These are phyloP conservation scores for Chamaenerion angustifolium DNA, from an alignment of 345 rosid genomes.

Conservation along the genomic window DNA sequence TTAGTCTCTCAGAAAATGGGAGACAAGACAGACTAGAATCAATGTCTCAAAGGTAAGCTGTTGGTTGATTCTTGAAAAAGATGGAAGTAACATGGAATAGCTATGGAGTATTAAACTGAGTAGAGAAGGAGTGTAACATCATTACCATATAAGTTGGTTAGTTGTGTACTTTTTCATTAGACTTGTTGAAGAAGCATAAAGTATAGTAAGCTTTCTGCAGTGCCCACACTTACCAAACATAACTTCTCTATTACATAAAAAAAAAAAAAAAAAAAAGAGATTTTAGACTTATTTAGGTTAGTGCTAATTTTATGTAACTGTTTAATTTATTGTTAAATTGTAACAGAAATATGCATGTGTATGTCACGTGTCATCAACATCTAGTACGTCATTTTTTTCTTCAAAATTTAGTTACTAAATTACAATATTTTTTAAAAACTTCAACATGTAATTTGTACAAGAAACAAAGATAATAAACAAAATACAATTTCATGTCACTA, in stretches of 20 bases:
- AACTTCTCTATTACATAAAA: neutral
- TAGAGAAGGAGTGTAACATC: conserved; percentile 4
- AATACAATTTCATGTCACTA: too few species aligned
- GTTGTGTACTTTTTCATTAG: neutral
- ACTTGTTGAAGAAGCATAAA: conserved; percentile 3
- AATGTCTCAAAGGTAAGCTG: neutral
- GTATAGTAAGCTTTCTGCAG: conserved; percentile 4
- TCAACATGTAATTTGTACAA: too few species aligned
- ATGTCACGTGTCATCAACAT: too few species aligned
- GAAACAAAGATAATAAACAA: too few species aligned
- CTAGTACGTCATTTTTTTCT: too few species aligned
- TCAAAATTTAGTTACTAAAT: too few species aligned
- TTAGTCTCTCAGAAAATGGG: neutral
- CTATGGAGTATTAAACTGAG: neutral
- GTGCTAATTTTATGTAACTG: too few species aligned
- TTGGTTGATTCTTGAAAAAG: neutral
- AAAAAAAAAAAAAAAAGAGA: too few species aligned
- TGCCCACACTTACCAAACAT: neutral
- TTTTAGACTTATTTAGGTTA: too few species aligned
- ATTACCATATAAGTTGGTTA: conserved; percentile 3
- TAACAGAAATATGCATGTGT: too few species aligned
- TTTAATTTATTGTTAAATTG: too few species aligned
- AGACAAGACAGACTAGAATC: neutral
- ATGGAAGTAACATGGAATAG: neutral
- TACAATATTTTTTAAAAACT: too few species aligned